Evolutionary conservation across 768 basidiomycete genomes (phyloP), one percentile per base, ranked within the genome.

Genomic region (Mycena alexandri): DNA sequence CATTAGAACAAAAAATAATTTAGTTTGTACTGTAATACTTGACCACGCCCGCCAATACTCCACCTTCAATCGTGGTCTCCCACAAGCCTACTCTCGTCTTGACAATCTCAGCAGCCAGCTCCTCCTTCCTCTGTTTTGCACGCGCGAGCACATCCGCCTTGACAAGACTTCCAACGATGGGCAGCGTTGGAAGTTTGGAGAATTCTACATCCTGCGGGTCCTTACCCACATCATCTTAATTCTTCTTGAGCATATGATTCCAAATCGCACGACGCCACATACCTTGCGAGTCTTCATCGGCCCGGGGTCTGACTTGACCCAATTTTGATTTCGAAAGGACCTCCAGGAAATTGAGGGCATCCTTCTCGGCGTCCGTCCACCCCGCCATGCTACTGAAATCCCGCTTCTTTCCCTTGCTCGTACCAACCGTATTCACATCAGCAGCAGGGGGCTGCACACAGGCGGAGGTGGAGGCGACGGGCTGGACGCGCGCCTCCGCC

Each of bases 81-180:
- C 93, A 93, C 63, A 93, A 76, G 72, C 90, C 88, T 33, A 86
- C 81, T 73, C 90, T 90, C 24, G 89, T 86, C 59, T 79, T 80
- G 54, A 89, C 84, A 50, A 93, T 78, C 77, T 90, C 89, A 12
- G 77, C 78, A 61, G 79, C 78, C 42, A 94, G 70, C 70, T 86
- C 81, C 61, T 78, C 77, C 65, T 86, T 85, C 72, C 86, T 82
- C 71, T 86, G 86, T 60, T 78, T 81, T 16, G 90, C 91, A 16
- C 84, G 83, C 48, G 75, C 79, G 36, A 93, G 65, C 22, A 90
- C 78, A 13, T 83, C 84, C 25, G 79, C 81, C 68, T 81, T 85
- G 53, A 78, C 76, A 60, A 73, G 58, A n/a, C 38, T 52, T 36
- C 72, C 69, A 42, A 68, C 54, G 52, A 67, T 66, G 11, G 56